phyloP scores from a whole-genome alignment of 345 rosid genomes.

The Psidium guajava region DNA sequence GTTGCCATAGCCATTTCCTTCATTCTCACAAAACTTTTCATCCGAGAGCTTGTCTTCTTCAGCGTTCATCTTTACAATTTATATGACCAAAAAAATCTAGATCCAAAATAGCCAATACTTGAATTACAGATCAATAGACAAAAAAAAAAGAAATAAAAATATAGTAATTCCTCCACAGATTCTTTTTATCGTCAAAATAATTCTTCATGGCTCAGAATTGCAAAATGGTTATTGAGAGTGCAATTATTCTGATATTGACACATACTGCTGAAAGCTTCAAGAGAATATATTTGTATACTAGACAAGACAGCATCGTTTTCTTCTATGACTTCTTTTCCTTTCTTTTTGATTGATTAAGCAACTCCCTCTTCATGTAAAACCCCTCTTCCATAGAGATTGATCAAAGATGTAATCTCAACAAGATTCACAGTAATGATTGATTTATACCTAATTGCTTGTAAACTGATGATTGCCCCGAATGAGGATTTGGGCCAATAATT shows the following conservation, averaged over 20 bases:
- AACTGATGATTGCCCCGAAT: neutral
- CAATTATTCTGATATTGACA: neutral
- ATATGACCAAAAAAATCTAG: neutral
- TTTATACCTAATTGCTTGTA: neutral
- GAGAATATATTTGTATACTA: neutral
- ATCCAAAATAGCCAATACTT: neutral
- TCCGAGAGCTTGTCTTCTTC: neutral
- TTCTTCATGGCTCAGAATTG: neutral
- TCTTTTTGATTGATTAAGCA: neutral
- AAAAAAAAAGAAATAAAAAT: neutral
- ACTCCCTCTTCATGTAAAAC: neutral
- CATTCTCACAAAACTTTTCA: neutral
- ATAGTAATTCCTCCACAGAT: neutral
- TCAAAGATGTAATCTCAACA: too few relatives aligned
- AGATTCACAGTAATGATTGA: neutral
- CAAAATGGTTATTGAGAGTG: neutral
- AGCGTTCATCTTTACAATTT: neutral
- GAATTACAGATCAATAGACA: neutral
- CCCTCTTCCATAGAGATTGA: neutral
- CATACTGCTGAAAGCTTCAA: neutral
- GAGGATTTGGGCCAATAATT: neutral
- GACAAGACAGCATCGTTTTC: neutral
- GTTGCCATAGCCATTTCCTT: neutral
- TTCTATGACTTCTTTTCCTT: neutral
- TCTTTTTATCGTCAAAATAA: neutral